Conservation (phyloP, 129 eudicot genomes). For the Artemisia argyi region DNA sequence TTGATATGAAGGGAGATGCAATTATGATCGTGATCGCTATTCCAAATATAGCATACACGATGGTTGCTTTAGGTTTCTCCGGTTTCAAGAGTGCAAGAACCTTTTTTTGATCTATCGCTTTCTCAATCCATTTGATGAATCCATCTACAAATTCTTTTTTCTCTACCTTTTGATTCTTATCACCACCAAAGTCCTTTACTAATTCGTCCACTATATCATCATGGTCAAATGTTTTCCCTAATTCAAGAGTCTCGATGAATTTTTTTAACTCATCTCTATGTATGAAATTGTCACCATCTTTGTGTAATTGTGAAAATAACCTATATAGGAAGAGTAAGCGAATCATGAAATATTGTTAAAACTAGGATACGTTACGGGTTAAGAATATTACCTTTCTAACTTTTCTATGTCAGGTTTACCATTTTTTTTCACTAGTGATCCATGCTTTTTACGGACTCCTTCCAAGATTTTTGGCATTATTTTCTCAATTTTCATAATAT, state of each 20-base stretch:
- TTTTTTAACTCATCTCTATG: not conserved
- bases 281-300: constrained; percentile 4
- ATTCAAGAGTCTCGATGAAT: not conserved
- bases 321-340: too few species aligned
- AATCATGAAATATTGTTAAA: too few species aligned
- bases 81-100: too few species aligned
- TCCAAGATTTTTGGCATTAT: constrained; percentile 28
- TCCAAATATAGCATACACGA: constrained; percentile 15
- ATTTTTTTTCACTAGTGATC: constrained; percentile 11
- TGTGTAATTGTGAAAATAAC: not conserved
- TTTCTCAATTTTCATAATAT: constrained; percentile 9
- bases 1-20: too few species aligned
- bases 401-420: not conserved
- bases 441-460: constrained; percentile 13
- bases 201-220: not conserved
- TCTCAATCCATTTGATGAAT: too few species aligned
- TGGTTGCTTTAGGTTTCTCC: not conserved
- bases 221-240: constrained; percentile 15
- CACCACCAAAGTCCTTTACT: constrained; percentile 1
- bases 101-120: too few species aligned
- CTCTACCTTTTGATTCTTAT: not conserved
- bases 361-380: too few species aligned
- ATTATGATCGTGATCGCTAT: not conserved
- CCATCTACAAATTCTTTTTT: not conserved
- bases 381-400: not conserved